Evolutionary conservation across 805 yeast genomes (phyloP).

Genomic region (Crinitomyces ghanaensis): DNA sequence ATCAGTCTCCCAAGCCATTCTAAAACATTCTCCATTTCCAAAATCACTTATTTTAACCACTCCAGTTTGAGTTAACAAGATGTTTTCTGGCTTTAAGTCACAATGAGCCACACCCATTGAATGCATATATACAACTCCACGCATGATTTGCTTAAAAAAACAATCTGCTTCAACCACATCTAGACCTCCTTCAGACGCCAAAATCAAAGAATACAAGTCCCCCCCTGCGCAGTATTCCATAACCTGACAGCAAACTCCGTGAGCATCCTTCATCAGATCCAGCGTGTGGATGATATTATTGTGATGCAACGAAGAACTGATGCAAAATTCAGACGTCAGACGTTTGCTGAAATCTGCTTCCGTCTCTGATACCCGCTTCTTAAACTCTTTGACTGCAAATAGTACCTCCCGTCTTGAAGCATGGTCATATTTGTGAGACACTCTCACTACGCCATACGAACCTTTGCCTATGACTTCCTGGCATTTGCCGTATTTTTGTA

Average conservation of each 20-base stretch:
- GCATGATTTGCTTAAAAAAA: constrained; percentile 72
- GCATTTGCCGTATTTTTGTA: constrained; percentile 85
- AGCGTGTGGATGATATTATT: constrained; percentile 66
- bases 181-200: constrained; percentile 36
- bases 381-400: constrained; percentile 70
- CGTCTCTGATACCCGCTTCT: constrained; percentile 48
- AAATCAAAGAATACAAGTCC: constrained; percentile 53
- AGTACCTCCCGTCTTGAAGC: constrained; percentile 32
- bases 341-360: constrained; percentile 52
- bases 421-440: constrained; percentile 51
- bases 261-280: constrained; percentile 67
- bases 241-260: constrained; percentile 70
- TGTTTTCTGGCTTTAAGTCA: constrained; percentile 82
- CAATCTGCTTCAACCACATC: constrained; percentile 72
- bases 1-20: constrained; percentile 79
- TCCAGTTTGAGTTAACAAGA: constrained; percentile 57
- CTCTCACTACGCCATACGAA: constrained; percentile 85
- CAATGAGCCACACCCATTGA: constrained; percentile 89
- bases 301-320: constrained; percentile 65
- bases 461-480: constrained; percentile 93
- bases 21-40: constrained; percentile 84
- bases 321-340: constrained; percentile 82
- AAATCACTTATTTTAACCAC: constrained; percentile 68
- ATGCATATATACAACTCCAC: constrained; percentile 79
- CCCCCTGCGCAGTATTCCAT: constrained; percentile 95